A percentile compares a stretch with the other conserved stretches of the same genome.
Conservation (phyloP, 1,284 basidiomycete genomes). For the Sporisorium graminicola region DNA sequence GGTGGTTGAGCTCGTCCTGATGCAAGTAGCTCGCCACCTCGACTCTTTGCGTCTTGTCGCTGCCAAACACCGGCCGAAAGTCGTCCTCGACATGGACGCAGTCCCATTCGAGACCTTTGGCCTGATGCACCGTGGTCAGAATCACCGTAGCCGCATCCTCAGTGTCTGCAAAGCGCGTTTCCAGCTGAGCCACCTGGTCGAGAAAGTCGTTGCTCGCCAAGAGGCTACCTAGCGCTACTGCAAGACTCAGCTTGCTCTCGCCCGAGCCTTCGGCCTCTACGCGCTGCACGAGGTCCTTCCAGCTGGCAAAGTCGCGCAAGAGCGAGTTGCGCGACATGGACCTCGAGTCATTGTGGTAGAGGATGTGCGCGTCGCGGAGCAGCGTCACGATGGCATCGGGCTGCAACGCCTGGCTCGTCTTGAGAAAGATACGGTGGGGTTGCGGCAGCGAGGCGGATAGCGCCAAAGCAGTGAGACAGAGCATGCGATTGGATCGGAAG, state of each 20-base stretch:
- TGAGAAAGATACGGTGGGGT: slow-evolving; percentile 55
- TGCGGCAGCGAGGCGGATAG: slow-evolving; percentile 39
- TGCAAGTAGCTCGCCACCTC: slow-evolving; percentile 46
- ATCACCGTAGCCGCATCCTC: slow-evolving; percentile 51
- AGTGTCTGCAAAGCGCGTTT: slow-evolving; percentile 45
- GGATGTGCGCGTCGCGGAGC: slow-evolving; percentile 58
- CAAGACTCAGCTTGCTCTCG: slow-evolving; percentile 58
- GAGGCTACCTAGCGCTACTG: slow-evolving; percentile 48
- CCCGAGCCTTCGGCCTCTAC: slow-evolving; percentile 62
- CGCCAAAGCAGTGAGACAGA: slow-evolving; percentile 56
- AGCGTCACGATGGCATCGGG: slow-evolving; percentile 51
- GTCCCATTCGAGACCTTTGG: slow-evolving; percentile 66
- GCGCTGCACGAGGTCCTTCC: slow-evolving; percentile 63
- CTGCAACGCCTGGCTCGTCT: slow-evolving; percentile 57
- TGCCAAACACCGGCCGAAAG: slow-evolving; percentile 51
- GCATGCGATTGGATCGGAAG: slow-evolving; percentile 59
- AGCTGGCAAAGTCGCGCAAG: slow-evolving; percentile 60
- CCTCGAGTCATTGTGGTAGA: slow-evolving; percentile 50
- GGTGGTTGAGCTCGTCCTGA: slow-evolving; percentile 62
- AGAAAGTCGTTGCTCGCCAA: slow-evolving; percentile 55
- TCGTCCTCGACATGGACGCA: slow-evolving; percentile 59
- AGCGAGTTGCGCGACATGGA: slow-evolving; percentile 49
- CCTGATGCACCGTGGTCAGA: slow-evolving; percentile 63
- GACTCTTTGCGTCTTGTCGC: slow-evolving; percentile 27
- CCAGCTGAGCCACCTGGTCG: slow-evolving; percentile 45